Evolutionary conservation across 1,139 yeast species (phyloP), one percentile per base, ranked within the genome.

Genomic region (Sugiyamaella grinbergsii): DNA sequence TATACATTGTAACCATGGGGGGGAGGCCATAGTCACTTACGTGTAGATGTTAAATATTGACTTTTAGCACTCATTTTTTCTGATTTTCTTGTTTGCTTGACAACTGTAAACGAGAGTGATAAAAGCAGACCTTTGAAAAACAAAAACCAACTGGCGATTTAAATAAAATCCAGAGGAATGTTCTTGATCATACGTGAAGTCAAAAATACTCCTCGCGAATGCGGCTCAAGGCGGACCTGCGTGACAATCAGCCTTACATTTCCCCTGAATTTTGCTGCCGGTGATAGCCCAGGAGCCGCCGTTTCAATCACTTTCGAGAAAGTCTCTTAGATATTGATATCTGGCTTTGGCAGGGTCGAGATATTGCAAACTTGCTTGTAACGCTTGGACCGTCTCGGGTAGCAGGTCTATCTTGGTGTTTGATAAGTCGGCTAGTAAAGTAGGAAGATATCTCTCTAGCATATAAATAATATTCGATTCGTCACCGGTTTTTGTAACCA

Each of bases 401-500:
- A 45, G 37, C 10, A 45, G 7, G 6, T 22, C n/a, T 3, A 43
- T 19, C 6, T 38, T 28, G 4, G 36, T 37, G 13, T 10, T 19
- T 5, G 31, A n/a, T 11, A 45, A 24, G 34, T 51, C 41, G 23
- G 48, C 22, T 24, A 54, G 41, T 20, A 57, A 20, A 26, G 42
- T 34, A 5, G 68, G 68, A n/a, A 67, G 51, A 29, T 56, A 55
- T 13, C 55, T 45, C 15, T 61, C 63, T 11, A 67, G 47, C 42
- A 65, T 53, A 24, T 54, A 55, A 19, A 47, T 42, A 10, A 65
- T 61, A 13, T 63, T 66, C 1, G 44, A 43, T 24, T 52, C 56
- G 39, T 65, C 58, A 16, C 69, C 67, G 7, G 67, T 54, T 42
- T 61, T 60, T 7, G 65, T 62, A 2, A 68, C 67, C 40, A 68